Evolutionary conservation across 1,139 yeast species (phyloP), one percentile per base, ranked within the genome.

Genomic region (Meyerozyma smithsonii): DNA sequence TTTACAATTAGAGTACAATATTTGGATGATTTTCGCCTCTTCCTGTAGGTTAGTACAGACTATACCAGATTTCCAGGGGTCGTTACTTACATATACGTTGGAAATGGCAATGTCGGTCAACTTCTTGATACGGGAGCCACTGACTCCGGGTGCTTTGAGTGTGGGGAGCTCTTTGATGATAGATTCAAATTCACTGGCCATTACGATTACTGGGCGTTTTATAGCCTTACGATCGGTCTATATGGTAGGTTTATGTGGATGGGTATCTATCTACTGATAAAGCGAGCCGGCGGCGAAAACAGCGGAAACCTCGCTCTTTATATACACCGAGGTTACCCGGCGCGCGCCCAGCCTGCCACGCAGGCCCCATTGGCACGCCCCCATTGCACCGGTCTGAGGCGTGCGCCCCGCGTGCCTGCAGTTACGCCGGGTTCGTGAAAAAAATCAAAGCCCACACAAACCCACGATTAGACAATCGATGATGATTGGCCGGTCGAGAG

Each of bases 101-200:
- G 76, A 77, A 46, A 83, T 72, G 37, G 96, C 95, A 45, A 85
- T 61, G 42, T 85, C 86, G 37, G 92, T 85, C 56, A 89, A 71
- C 55, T 81, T 83, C 60, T 87, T 86, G 60, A 92, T 92, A 66
- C 96, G 89, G 44, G 96, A 81, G 33, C 97, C 97, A 26, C 97
- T 89, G 42, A 92, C 95, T 44, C 98, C 97, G 17, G 94, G 94
- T 20, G 96, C 82, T 63, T 87, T 88, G 49, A 87, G 71, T 17
- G 79, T 71, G 45, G 83, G 77, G 48, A 90, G 73, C 58, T 90
- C 94, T 52, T 79, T 81, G 54, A 90, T 71, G 44, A 83, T 74
- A 46, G 70, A 63, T 61, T 83, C 85, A 62, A 87, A 86, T 52
- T 81, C 81, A 7, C 17, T 26, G 25, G 33, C 18, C 37, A 34